Base-by-base conservation (phyloP, 2,329 filamentous ascomycete species). In the Geosmithia morbida region DNA sequence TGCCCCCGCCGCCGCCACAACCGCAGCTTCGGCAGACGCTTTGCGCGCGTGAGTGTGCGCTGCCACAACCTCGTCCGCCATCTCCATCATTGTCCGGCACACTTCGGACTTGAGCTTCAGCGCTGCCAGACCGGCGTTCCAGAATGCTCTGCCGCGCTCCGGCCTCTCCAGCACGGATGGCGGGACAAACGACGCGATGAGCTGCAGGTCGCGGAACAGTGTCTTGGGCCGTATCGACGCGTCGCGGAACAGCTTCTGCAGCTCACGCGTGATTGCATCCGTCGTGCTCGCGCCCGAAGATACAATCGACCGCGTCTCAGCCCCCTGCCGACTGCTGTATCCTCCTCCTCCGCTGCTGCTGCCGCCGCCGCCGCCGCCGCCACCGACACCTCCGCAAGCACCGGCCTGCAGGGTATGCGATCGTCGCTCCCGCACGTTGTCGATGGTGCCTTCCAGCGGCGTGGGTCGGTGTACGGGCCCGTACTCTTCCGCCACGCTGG, bases 101-200 rank as follows among this genome's bases (percentile, higher is more conserved):
- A 92, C 81, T 53, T 95, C 87, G 53, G 87, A 81, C 62, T 96
- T 97, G 47, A 95, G 74, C 37, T 81, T 79, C n/a, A 96, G 71
- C 2, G 90, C 88, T 0, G 92, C 90, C 6, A 95, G 74, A 0
- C 86, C 87, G 22, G 88, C 84, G 56, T 95, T 87, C 77, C 88
- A 86, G 61, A 97, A 97, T 0, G 89, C 87, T 55, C 88, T 92
- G 46, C 76, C 79, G 2, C 70, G 70, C 41, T 81, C 79, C 0
- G 75, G 75, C 53, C 72, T 74, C 56, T 84, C 80, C 7, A 85
- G 64, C 2, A 80, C 66, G 0, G 71, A 66, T 1, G 77, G 61
- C 5, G 79, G 74, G 2, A 84, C 77, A 55, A 84, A 82, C 0
- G 79, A 72, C 1, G 79, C 77, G 51, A 85, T 82, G 52, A 81